A percentile compares a stretch with the other conserved stretches of the same genome.
Evolutionary conservation across 139 green algal genomes (phyloP).

Genomic region (Edaphochlamys debaryana): DNA sequence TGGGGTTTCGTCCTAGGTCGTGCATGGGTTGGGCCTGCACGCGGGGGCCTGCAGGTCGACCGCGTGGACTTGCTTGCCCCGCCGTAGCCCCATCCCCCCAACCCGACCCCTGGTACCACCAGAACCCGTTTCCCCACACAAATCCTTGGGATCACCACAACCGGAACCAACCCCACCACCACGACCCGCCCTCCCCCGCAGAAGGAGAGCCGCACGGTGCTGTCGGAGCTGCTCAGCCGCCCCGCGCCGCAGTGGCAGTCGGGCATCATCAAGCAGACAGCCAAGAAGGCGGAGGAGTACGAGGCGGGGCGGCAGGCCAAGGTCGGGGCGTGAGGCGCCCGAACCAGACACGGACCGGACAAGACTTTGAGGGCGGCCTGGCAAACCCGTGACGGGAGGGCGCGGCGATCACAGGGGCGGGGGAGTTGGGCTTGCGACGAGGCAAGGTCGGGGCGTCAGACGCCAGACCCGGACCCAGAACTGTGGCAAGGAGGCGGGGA

Average conservation of each 20-base stretch:
- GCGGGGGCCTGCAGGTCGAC: no score
- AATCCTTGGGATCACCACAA: no score
- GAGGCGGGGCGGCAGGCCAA: neutral
- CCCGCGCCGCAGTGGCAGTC: constrained; percentile 29
- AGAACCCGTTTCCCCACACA: neutral
- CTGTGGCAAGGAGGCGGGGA: no score
- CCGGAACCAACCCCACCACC: neutral
- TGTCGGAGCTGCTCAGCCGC: constrained; percentile 40
- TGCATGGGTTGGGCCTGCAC: neutral
- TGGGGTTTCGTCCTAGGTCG: neutral
- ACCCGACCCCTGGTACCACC: neutral
- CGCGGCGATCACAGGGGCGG: no score
- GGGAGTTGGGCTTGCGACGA: no score
- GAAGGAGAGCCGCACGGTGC: constrained; percentile 47
- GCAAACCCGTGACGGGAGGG: no score
- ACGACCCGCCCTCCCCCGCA: neutral
- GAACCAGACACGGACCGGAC: no score
- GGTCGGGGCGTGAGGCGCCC: no score
- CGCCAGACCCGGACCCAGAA: no score
- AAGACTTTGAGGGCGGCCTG: no score
- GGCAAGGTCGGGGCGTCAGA: no score
- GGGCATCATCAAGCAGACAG: neutral
- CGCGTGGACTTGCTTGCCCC: neutral
- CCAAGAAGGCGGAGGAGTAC: neutral
- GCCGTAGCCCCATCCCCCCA: neutral